Base-by-base conservation (phyloP, 345 rosid species). In the Kernera saxatilis region DNA sequence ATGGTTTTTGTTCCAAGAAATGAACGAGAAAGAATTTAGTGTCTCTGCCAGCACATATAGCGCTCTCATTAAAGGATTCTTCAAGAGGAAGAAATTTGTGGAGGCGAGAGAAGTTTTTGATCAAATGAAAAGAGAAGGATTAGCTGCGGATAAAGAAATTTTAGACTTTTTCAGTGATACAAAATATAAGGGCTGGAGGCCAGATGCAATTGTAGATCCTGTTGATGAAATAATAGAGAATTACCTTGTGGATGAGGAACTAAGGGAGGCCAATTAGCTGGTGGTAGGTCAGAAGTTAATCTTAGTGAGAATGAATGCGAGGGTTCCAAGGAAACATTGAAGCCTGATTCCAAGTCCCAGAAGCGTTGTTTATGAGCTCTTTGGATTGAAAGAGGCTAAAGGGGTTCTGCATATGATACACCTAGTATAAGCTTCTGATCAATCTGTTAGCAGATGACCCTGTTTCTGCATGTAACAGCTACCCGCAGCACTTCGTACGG, bases 201-300 rank as follows among this genome's bases (percentile, higher is more conserved):
- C 63, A 55, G 93, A 82, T 75, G 70, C 69, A 46, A 49, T 83
- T 61, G 84, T 87, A 73, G 91, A 86, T 71, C 92, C 88, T 77
- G 87, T 92, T 72, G 89, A 93, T 76, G 98, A 90, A 65, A 86
- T 84, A 18, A 78, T 93, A 67, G 97, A 90, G 81, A 82, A 74
- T 51, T 80, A 76, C 43, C 86, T 87, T 70, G 80, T 84, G 71
- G 80, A 58, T 35, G 73, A 79, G 44, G 75, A 69, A 3, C 69
- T 54, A 50, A 67, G 79, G 10, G 69, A 60, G 70, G 74, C 70
- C 63, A 66, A 15, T 51, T 80, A 81, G 79, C 52, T 70, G 32
- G 51, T 33, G 50, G 44, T 57, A 33, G 45, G 72, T 45, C 21
- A 71, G 27, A 40, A 51, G 15, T 26, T 64, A 13, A 33, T 33